These are phyloP conservation scores for Botrytis deweyae DNA, from an alignment of 2,329 filamentous ascomycete species.

Conservation along the genomic window DNA sequence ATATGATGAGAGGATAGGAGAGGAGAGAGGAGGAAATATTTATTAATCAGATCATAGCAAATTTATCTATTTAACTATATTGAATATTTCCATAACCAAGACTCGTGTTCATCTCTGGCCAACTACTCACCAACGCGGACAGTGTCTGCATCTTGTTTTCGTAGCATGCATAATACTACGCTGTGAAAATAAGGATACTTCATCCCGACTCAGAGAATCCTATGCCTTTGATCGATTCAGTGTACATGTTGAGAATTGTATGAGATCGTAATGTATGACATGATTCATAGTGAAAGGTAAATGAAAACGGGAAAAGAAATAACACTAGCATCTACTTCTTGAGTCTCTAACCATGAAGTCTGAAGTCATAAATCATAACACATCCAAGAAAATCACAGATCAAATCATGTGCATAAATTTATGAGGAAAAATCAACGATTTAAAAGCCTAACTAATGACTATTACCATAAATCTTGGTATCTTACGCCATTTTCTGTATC, in stretches of 20 bases:
- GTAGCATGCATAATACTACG: neutral
- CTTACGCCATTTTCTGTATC: neutral
- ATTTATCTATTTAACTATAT: neutral
- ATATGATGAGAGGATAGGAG: too few relatives aligned
- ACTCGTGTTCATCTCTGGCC: rapidly evolving
- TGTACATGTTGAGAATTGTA: neutral
- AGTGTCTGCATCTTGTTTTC: neutral
- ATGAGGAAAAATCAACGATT: neutral
- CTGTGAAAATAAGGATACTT: neutral
- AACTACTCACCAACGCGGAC: neutral
- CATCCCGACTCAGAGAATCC: neutral
- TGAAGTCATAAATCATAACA: neutral
- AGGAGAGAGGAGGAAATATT: too few relatives aligned
- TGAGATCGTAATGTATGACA: neutral
- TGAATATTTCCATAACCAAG: neutral
- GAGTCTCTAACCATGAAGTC: neutral
- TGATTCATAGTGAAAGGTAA: neutral
- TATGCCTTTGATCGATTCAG: too few relatives aligned
- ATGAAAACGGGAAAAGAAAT: neutral
- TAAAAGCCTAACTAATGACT: neutral
- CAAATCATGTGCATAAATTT: neutral
- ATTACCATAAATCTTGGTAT: neutral
- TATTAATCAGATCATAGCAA: neutral
- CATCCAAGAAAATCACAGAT: neutral
- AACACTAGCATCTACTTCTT: neutral